phyloP scores from a whole-genome alignment of 2,329 filamentous ascomycete genomes.

The Aaosphaeria pasadenensis region DNA sequence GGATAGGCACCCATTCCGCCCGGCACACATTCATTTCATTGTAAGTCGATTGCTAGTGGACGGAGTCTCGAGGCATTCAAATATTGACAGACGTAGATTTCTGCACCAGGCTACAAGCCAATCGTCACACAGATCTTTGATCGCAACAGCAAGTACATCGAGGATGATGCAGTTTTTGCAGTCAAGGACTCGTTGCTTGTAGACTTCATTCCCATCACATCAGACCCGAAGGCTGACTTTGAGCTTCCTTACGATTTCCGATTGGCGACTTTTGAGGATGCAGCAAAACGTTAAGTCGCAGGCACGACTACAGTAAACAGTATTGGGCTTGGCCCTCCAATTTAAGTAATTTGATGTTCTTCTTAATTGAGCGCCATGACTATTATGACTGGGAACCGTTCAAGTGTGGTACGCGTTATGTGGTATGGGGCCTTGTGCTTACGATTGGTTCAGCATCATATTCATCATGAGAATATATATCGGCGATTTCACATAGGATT shows the following conservation, averaged over 20 bases:
- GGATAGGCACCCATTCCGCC: constrained; percentile 60
- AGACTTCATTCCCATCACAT: constrained; percentile 53
- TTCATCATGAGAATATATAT: no score
- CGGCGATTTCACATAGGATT: no score
- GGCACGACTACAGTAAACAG: constrained; percentile 24
- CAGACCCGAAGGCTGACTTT: constrained; percentile 51
- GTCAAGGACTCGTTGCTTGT: constrained; percentile 59
- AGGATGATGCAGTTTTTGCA: constrained; percentile 58
- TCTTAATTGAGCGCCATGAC: no score
- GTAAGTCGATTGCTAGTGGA: constrained; percentile 34
- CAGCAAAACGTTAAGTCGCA: constrained; percentile 21
- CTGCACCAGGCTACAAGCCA: constrained; percentile 59
- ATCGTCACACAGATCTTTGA: constrained; percentile 80
- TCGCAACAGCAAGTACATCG: constrained; percentile 60
- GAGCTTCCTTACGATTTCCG: constrained; percentile 55
- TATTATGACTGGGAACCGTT: no score
- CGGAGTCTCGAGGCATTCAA: not conserved
- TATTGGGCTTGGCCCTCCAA: no score
- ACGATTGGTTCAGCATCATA: no score
- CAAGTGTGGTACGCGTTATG: no score
- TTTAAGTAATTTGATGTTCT: no score
- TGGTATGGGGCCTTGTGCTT: no score
- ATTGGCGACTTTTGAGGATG: constrained; percentile 35
- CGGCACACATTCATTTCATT: constrained; percentile 63
- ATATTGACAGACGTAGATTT: constrained; percentile 37